Percentiles rank a stretch among this genome's conserved stretches.
These are phyloP conservation scores for Flaveria sonorensis DNA, from an alignment of 129 eudicot species.

Conservation along the genomic window DNA sequence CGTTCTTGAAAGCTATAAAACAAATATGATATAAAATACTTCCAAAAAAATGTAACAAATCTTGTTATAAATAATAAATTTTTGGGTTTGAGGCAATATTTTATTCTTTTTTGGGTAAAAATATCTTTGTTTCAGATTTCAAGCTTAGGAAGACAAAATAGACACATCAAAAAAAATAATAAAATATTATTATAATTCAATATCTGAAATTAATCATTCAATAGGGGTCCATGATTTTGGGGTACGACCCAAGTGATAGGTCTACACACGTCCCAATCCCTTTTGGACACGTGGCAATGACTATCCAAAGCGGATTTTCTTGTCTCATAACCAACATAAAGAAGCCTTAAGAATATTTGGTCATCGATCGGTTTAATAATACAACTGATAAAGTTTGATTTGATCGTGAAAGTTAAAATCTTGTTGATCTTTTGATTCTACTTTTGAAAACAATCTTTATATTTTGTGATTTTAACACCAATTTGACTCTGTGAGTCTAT, in stretches of 20 bases:
- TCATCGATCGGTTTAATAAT: not conserved
- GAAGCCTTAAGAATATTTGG: constrained; percentile 12
- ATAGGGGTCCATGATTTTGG: constrained; percentile 30
- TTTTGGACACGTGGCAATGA: constrained; percentile 26
- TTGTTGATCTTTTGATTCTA: not conserved
- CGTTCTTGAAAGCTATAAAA: not conserved
- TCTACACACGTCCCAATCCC: constrained; percentile 30
- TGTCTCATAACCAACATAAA: constrained; percentile 30
- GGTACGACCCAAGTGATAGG: constrained; percentile 33
- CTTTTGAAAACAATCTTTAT: not conserved
- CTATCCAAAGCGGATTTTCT: constrained; percentile 31
- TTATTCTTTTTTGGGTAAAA: not conserved
- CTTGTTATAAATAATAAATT: not conserved
- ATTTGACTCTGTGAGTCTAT: not conserved
- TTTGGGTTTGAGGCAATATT: not conserved
- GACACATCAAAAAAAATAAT: constrained; percentile 17
- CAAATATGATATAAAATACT: not conserved
- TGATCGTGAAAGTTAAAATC: constrained; percentile 19
- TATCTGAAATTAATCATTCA: constrained; percentile 26
- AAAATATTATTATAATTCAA: constrained; percentile 11
- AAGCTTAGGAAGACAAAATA: constrained; percentile 16
- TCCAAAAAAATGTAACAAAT: not conserved
- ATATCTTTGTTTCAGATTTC: constrained; percentile 20
- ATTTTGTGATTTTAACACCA: not conserved
- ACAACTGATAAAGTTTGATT: constrained; percentile 2